A percentile compares a stretch with the other conserved stretches of the same genome.
These are phyloP conservation scores for Leishmania tarentolae DNA, from an alignment of 208 protist species.

Conservation along the genomic window DNA sequence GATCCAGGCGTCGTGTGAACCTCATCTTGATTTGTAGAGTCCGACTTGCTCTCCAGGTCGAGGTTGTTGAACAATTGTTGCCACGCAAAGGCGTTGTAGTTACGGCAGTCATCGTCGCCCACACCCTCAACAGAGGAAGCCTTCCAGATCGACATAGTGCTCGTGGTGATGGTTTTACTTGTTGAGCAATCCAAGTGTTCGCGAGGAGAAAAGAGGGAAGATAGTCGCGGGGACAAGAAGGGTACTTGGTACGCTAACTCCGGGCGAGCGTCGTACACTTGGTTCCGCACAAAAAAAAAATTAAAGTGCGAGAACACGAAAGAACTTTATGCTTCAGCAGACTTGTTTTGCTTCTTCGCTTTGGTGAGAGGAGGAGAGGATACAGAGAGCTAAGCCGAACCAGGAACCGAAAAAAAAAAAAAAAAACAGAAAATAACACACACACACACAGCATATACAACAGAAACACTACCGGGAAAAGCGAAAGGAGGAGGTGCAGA, in stretches of 20 bases:
- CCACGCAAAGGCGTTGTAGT: conserved; percentile 20
- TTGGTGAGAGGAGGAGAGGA: background rate
- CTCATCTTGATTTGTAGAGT: conserved; percentile 8
- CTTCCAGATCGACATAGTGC: conserved; percentile 24
- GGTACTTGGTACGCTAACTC: background rate
- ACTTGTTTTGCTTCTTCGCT: background rate
- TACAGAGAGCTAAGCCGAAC: background rate
- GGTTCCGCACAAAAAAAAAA: background rate
- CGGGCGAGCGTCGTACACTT: background rate
- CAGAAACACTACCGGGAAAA: background rate
- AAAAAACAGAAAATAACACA: background rate
- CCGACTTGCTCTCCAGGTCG: conserved; percentile 4
- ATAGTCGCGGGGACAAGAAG: background rate
- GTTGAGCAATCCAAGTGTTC: background rate
- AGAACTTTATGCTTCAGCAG: background rate
- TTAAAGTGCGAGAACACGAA: background rate
- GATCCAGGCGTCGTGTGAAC: background rate
- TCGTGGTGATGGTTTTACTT: background rate
- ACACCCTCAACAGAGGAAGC: background rate
- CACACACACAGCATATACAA: background rate
- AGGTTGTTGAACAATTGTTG: conserved; percentile 22
- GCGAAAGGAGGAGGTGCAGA: background rate
- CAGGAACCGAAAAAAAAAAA: background rate
- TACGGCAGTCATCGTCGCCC: background rate
- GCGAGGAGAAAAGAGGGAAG: background rate